Base-by-base conservation (phyloP, 371 early-diverging fungal species). In the Mucor lusitanicus region DNA sequence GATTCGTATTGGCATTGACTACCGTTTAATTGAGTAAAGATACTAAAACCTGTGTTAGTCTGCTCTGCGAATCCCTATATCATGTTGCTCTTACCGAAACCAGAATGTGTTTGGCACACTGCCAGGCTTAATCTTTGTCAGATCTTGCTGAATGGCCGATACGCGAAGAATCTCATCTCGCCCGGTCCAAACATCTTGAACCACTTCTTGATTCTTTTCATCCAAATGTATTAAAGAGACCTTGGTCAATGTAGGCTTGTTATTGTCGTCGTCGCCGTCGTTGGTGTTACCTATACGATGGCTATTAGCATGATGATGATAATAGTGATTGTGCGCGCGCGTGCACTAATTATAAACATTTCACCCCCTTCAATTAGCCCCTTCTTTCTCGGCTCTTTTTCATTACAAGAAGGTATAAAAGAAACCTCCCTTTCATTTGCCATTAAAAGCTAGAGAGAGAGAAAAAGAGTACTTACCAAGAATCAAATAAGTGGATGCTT, bases 101-200 rank as follows among this genome's bases (percentile, higher is more conserved):
- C 64, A 69, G 40, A 57, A 59, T 21, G 35, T 60, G 50, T 59
- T 54, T 27, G 57, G 55, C 30, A 48, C 44, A 46, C 57, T 39
- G 40, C 44, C 15, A 17, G 15, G 15, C 19, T 33, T 21, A 3
- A 68, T 17, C 15, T 63, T 44, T 57, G 39, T 44, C 37, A 69
- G 60, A 60, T 69, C 60, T 33, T 69, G 69, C 46, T 69, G 69
- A 35, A 69, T 50, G 8, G 63, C 69, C 17, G 69, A 59, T 17
- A 64, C 69, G 59, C 54, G 64, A 6, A 55, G 55, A 12, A 64
- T 4, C 13, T 59, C 55, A 55, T 69, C 65, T 25, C 55, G 40
- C 6, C 69, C 69, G 13, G 42, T 60, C 69, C 65, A 64, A 6
- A 69, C 59, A n/a, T 63, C 54, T 42, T 64, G 54, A 35, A 54